phyloP scores from a whole-genome alignment of 768 basidiomycete species.

The Amanita subjunquillea region DNA sequence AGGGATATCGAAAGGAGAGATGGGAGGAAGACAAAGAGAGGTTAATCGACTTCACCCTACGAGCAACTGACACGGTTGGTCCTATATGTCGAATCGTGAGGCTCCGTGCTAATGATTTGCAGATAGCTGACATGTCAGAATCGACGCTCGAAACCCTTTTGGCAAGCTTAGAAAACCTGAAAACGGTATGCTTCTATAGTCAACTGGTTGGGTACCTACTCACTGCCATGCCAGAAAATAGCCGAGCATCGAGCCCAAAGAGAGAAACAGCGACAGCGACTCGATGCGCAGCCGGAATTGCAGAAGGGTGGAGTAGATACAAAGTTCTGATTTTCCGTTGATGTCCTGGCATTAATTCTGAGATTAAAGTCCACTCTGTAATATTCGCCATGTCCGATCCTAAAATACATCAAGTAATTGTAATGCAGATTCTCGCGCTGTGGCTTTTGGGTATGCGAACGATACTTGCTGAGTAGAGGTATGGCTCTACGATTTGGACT shows the following conservation, averaged over 20 bases:
- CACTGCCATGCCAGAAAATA: slow-evolving; percentile 28
- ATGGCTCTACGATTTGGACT: not conserved
- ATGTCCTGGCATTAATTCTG: not conserved
- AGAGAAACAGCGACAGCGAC: slow-evolving; percentile 26
- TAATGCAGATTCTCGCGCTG: not conserved
- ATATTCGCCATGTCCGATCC: not conserved
- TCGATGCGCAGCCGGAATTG: slow-evolving; percentile 18
- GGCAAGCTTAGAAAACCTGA: slow-evolving; percentile 45
- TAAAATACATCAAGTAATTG: not conserved
- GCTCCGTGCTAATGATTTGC: not conserved
- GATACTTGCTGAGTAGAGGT: not conserved
- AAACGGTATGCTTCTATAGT: slow-evolving; percentile 30
- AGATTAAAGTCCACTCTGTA: not conserved
- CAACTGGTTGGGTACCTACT: slow-evolving; percentile 16
- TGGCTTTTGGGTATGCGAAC: not conserved
- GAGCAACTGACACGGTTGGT: slow-evolving; percentile 42
- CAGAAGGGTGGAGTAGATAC: not conserved
- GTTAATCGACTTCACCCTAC: slow-evolving; percentile 31
- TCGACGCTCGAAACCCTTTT: slow-evolving; percentile 54
- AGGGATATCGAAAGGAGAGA: slow-evolving; percentile 16
- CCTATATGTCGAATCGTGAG: not conserved
- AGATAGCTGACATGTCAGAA: slow-evolving; percentile 62
- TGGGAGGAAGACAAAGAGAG: slow-evolving; percentile 41
- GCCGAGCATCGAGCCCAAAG: slow-evolving; percentile 42
- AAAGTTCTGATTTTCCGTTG: not conserved